Evolutionary conservation across 2,329 filamentous ascomycete species (phyloP), one percentile per base, ranked within the genome.

Genomic region (Apiospora rasikravindrae): DNA sequence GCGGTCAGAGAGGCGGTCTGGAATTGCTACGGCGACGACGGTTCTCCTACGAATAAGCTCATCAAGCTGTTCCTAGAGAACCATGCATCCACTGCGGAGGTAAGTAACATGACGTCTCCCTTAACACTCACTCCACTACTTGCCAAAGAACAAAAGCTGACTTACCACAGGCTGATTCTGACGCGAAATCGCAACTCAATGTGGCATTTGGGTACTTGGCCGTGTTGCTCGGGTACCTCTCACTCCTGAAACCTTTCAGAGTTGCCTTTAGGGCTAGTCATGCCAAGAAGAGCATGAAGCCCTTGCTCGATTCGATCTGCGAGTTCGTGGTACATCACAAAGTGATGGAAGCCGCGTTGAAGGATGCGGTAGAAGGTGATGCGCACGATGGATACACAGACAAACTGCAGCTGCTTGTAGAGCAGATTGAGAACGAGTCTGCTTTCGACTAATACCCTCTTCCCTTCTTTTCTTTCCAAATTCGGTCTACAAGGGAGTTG

Each of bases 121-220:
- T 71, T 61, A 40, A n/a, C 47, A 19, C n/a, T 13, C 8, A 26
- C 67, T 26, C 42, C 72, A 37, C 33, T 26, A 75, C 42, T 42
- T 71, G 75, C 2, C 26, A 11, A 49, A 61, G 37, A 42, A 75
- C 78, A 33, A 40, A 24, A 40, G 29, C 57, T 77, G 73, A 77
- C 71, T 71, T 67, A 61, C 47, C 14, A 57, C 74, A 94, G 88
- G 91, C 90, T 72, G 90, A 92, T 77, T 93, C 91, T 1, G 88
- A 91, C 71, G 89, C 94, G 78, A 94, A 95, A 79, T 92, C 91
- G 37, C 91, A 93, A 73, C 88, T 93, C 69, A 94, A 95, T 76
- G 94, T 98, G 40, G 92, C 93, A 1, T 91, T 96, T 80, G 95
- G 94, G 22, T 98, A 98, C 80, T 86, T 98, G 33, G 91, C 94